Percentiles rank a stretch among this genome's conserved stretches.
phyloP scores from a whole-genome alignment of 2,329 filamentous ascomycete species.

The Cadophora luteo-olivacea region DNA sequence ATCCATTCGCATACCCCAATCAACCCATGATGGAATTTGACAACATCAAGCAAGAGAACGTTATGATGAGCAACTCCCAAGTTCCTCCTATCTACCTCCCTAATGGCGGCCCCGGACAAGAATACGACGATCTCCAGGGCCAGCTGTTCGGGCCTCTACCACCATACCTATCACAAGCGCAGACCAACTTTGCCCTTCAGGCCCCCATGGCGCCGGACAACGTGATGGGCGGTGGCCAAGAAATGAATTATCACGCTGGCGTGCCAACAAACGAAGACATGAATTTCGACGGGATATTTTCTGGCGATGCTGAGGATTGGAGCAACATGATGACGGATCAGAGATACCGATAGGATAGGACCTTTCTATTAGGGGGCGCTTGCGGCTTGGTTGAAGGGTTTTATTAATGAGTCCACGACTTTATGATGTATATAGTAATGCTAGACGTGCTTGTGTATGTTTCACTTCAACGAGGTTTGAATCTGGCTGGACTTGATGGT shows the following conservation, averaged over 20 bases:
- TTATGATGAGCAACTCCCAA: conserved; percentile 25
- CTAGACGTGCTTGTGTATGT: conserved; percentile 5
- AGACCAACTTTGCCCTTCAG: conserved; percentile 36
- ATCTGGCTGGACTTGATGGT: background rate
- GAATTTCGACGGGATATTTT: conserved; percentile 41
- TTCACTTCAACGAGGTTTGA: background rate
- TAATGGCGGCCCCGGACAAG: conserved; percentile 33
- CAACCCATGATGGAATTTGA: conserved; percentile 72
- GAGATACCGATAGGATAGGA: conserved; percentile 17
- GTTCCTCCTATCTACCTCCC: conserved; percentile 40
- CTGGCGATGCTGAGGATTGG: conserved; percentile 39
- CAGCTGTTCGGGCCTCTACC: conserved; percentile 75
- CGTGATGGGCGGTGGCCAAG: conserved; percentile 30
- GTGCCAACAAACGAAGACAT: conserved; percentile 35
- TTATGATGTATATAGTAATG: conserved; percentile 16
- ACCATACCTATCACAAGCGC: conserved; percentile 61
- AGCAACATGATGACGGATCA: conserved; percentile 35
- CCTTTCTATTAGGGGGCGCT: background rate
- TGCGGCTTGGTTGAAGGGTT: background rate
- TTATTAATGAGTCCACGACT: conserved; percentile 6
- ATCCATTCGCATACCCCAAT: conserved; percentile 79
- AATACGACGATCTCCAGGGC: conserved; percentile 70
- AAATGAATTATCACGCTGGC: conserved; percentile 35
- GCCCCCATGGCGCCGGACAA: conserved; percentile 25
- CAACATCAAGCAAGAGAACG: conserved; percentile 44